These are phyloP conservation scores for Acanthamoeba healyi DNA, from an alignment of 208 protist genomes.

Conservation along the genomic window DNA sequence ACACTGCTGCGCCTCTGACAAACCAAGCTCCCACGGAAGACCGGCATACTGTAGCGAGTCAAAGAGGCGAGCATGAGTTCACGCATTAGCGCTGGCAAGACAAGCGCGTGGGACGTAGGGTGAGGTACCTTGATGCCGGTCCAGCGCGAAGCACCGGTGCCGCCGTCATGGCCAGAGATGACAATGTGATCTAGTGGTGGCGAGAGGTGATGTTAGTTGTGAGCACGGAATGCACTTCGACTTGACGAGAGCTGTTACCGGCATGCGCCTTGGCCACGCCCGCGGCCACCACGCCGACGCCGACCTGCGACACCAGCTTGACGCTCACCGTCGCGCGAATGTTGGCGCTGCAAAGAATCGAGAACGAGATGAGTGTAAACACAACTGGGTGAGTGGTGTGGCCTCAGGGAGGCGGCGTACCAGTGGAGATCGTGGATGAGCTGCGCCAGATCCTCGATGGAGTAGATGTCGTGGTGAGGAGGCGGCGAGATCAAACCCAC, in stretches of 20 bases:
- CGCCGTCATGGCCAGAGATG: constrained; percentile 93
- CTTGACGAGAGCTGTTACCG: neutral
- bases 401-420: neutral
- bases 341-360: constrained; percentile 79
- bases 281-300: constrained; percentile 89
- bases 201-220: too few relatives aligned
- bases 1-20: constrained; percentile 92
- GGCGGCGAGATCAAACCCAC: constrained; percentile 93
- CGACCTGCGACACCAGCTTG: constrained; percentile 90
- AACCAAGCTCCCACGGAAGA: constrained; percentile 93
- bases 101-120: too few relatives aligned
- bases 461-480: constrained; percentile 94
- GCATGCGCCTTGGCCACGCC: constrained; percentile 93
- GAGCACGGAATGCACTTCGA: neutral
- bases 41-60: constrained; percentile 86
- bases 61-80: too few relatives aligned
- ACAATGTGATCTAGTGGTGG: constrained; percentile 93
- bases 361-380: neutral
- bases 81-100: too few relatives aligned
- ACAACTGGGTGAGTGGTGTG: neutral
- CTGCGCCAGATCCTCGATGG: constrained; percentile 93
- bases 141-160: constrained; percentile 92
- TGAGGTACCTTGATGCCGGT: constrained; percentile 90
- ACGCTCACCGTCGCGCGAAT: constrained; percentile 86
- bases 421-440: constrained; percentile 92